These are phyloP conservation scores for Cladosporium cucumerinum DNA, from an alignment of 2,329 filamentous ascomycete genomes.

Conservation along the genomic window DNA sequence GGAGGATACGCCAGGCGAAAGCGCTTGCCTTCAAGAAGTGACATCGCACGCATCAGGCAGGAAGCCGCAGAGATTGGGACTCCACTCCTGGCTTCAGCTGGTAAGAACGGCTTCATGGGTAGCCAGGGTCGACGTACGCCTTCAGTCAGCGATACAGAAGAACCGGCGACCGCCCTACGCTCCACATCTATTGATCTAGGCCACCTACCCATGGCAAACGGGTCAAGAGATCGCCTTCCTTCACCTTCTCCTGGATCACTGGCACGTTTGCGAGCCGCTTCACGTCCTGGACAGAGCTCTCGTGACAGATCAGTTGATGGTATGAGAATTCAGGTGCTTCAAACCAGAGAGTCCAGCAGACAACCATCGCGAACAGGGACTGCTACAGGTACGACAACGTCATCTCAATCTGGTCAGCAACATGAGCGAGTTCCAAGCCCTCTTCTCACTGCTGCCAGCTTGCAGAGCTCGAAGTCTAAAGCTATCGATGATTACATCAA, in stretches of 20 bases:
- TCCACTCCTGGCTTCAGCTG: background rate
- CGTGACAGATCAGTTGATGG: conserved; percentile 54
- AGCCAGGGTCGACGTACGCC: conserved; percentile 22
- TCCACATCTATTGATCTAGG: background rate
- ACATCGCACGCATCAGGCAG: conserved; percentile 51
- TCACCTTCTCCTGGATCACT: conserved; percentile 66
- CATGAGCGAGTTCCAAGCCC: conserved; percentile 30
- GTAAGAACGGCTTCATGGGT: background rate
- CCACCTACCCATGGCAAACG: background rate
- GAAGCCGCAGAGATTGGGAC: conserved; percentile 38
- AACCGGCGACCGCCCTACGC: conserved; percentile 28
- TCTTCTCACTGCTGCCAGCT: conserved; percentile 25
- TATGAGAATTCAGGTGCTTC: conserved; percentile 49
- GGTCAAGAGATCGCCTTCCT: conserved; percentile 55
- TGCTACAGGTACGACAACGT: conserved; percentile 20
- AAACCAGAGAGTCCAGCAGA: conserved; percentile 40
- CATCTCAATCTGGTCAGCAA: background rate
- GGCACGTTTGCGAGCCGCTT: conserved; percentile 58
- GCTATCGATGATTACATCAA: conserved; percentile 82
- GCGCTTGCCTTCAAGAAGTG: conserved; percentile 64
- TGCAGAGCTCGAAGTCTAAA: conserved; percentile 57
- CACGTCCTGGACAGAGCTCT: conserved; percentile 64
- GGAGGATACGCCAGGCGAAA: conserved; percentile 57
- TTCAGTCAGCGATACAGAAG: conserved; percentile 23
- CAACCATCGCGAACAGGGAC: conserved; percentile 17